Percentiles rank a stretch among this genome's conserved stretches.
phyloP scores from a whole-genome alignment of 2,329 filamentous ascomycete genomes.

The Colletotrichum endophyticum region DNA sequence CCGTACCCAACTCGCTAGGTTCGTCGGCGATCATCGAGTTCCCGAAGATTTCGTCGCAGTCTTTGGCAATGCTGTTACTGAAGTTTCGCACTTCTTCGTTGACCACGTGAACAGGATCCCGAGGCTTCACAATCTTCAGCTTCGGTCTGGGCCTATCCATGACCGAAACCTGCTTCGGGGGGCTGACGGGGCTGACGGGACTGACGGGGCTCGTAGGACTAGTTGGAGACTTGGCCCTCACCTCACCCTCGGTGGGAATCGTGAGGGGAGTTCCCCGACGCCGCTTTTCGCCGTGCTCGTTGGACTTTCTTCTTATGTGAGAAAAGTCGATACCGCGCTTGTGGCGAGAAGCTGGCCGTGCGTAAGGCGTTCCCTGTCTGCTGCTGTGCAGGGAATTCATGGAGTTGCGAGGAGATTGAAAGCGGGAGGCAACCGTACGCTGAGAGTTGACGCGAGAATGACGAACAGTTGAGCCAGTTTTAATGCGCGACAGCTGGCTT shows the following conservation, averaged over 20 bases:
- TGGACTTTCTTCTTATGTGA: conserved; percentile 44
- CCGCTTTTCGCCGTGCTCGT: conserved; percentile 14
- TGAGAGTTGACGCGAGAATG: conserved; percentile 34
- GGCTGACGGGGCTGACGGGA: background rate
- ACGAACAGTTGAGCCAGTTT: conserved; percentile 35
- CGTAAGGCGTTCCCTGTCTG: conserved; percentile 44
- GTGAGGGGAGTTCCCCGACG: background rate
- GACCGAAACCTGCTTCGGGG: conserved; percentile 7
- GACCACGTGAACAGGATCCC: conserved; percentile 35
- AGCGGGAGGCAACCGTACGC: conserved; percentile 30
- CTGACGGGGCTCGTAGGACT: background rate
- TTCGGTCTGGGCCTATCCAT: conserved; percentile 24
- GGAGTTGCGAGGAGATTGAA: conserved; percentile 44
- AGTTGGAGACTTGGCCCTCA: background rate
- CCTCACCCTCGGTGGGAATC: background rate
- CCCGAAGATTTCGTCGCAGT: conserved; percentile 89
- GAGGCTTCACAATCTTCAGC: conserved; percentile 24
- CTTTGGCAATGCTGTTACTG: conserved; percentile 83
- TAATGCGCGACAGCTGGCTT: conserved; percentile 35
- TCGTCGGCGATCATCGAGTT: conserved; percentile 56
- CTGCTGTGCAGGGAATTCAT: conserved; percentile 56
- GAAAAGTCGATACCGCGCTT: conserved; percentile 63
- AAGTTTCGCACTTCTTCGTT: conserved; percentile 84
- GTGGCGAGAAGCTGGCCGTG: conserved; percentile 47
- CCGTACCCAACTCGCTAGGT: conserved; percentile 29